These are phyloP conservation scores for Massariosphaeria phaeospora DNA, from an alignment of 495 filamentous ascomycete genomes.

Conservation along the genomic window DNA sequence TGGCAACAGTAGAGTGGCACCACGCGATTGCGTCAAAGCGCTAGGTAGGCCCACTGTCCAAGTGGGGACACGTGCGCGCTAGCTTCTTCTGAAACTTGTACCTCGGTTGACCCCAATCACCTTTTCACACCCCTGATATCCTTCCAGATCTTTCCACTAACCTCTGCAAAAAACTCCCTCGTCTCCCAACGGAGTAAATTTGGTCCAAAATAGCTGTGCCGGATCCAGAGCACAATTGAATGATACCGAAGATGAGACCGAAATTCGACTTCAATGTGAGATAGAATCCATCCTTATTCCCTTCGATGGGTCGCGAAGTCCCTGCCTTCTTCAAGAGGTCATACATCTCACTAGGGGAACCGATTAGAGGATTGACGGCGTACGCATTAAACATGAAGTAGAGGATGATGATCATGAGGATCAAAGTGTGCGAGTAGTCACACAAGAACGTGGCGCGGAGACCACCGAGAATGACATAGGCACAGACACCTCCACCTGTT, in stretches of 20 bases:
- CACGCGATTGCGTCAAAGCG: no score
- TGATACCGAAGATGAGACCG: slow-evolving; percentile 37
- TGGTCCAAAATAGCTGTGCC: slow-evolving; percentile 35
- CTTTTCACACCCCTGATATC: no score
- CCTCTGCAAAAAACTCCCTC: slow-evolving; percentile 28
- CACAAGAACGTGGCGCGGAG: slow-evolving; percentile 36
- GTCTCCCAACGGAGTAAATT: slow-evolving; percentile 38
- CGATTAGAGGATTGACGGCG: slow-evolving; percentile 28
- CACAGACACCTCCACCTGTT: slow-evolving; percentile 25
- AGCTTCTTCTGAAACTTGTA: no score
- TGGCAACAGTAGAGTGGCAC: no score
- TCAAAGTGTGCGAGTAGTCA: slow-evolving; percentile 36
- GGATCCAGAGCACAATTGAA: slow-evolving; percentile 33
- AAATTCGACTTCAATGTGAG: slow-evolving; percentile 34
- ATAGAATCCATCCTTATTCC: slow-evolving; percentile 34
- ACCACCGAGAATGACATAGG: slow-evolving; percentile 35
- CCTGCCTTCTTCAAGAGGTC: slow-evolving; percentile 33
- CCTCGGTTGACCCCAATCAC: no score
- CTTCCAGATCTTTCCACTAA: not conserved
- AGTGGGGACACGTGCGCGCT: no score
- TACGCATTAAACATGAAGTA: slow-evolving; percentile 39
- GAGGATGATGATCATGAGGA: slow-evolving; percentile 33
- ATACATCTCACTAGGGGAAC: slow-evolving; percentile 32
- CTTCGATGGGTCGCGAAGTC: slow-evolving; percentile 29
- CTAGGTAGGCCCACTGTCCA: no score